A percentile compares a stretch with the other conserved stretches of the same genome.
These are phyloP conservation scores for Clavispora vitiphila DNA, from an alignment of 805 yeast genomes.

Conservation along the genomic window DNA sequence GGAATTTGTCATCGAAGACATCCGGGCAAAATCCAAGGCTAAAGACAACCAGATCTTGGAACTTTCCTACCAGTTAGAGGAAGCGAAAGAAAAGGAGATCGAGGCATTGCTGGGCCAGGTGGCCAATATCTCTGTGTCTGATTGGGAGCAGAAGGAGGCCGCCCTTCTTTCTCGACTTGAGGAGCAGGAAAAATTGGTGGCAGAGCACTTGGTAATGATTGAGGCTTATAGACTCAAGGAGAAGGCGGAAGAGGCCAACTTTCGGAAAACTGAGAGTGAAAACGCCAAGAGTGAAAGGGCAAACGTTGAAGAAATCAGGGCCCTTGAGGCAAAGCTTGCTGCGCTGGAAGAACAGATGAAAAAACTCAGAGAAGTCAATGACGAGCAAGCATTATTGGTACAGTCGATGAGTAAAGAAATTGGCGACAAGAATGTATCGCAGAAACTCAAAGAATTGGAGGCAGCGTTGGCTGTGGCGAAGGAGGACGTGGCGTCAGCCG, in stretches of 20 bases:
- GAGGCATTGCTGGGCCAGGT: conserved; percentile 6
- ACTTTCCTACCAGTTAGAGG: conserved; percentile 12
- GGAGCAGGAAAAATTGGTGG: conserved; percentile 2
- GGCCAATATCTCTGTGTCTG: conserved; percentile 7
- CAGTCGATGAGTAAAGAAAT: background rate
- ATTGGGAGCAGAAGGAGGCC: conserved; percentile 6
- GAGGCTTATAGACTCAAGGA: background rate
- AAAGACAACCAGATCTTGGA: conserved; percentile 11
- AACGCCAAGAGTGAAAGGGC: background rate
- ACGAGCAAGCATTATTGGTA: background rate
- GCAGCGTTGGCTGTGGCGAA: background rate
- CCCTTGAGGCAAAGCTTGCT: background rate
- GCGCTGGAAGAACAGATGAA: background rate
- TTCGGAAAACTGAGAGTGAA: too few relatives aligned
- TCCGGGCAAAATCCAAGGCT: conserved; percentile 10
- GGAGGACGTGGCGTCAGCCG: background rate
- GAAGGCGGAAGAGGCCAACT: background rate
- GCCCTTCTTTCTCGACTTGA: conserved; percentile 3
- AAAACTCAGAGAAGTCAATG: background rate
- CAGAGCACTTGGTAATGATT: background rate
- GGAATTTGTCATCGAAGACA: conserved; percentile 12
- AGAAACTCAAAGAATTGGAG: background rate
- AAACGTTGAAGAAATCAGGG: background rate
- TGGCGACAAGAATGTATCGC: background rate
- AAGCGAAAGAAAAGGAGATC: background rate